Base-by-base conservation (phyloP, 2,329 filamentous ascomycete species). In the Penicillium italicum region DNA sequence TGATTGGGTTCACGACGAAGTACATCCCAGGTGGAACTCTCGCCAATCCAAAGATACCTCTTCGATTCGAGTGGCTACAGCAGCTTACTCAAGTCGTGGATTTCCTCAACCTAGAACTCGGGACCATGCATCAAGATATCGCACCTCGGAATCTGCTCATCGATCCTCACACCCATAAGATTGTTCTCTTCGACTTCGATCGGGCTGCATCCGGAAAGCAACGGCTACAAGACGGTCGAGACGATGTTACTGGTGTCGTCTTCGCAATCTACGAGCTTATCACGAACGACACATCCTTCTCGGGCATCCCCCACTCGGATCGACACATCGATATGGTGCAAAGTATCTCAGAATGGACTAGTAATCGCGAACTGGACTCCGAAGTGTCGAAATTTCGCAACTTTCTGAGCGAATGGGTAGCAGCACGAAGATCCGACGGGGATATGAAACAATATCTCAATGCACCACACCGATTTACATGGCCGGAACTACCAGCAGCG, bases 91-190 rank as follows among this genome's bases (percentile, higher is more conserved):
- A 60, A 53, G 12, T 65, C 14, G 60, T 69, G 28, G 63, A 68
- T 59, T 68, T 64, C 14, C 50, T 64, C 0, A 62, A 62, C 20
- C 33, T 64, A 14, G 60, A 61, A 47, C 40, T 68, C 10, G 68
- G 68, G 9, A 66, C 72, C 41, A 69, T 67, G 54, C 63, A 73
- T 61, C 66, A 72, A 62, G 66, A 72, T 45, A 66, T 72, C 51
- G 63, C 66, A 45, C 66, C 64, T 10, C 62, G 65, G 12, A 72
- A 70, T 59, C 59, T 71, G 2, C 58, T 72, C 26, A 56, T 71
- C 53, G 65, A 70, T 55, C 53, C 61, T 28, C 16, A 46, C 12
- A 62, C 60, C 42, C 4, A 60, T 4, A 61, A 60, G 14, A 61
- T 69, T n/a, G n/a, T 63, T 52, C 63, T 68, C 18, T 68, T 68